Evolutionary conservation across 2,329 filamentous ascomycete genomes (phyloP).

Genomic region (Colletotrichum somersetense): DNA sequence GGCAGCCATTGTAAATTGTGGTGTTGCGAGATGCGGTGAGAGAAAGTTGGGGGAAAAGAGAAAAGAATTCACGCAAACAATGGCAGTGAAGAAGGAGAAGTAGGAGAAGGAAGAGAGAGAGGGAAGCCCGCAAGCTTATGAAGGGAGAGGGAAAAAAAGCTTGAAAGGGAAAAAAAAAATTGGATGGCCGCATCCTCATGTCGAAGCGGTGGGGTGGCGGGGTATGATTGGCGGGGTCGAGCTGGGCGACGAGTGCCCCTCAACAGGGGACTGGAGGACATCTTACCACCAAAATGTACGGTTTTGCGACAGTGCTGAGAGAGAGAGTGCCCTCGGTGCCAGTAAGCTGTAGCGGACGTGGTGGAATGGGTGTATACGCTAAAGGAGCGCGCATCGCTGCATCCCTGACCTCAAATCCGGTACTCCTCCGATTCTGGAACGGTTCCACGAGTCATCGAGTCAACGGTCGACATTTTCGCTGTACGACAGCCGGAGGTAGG

Average conservation of each 20-base stretch:
- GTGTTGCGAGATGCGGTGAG: conserved; percentile 23
- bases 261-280: background rate
- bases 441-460: conserved; percentile 34
- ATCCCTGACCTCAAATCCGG: conserved; percentile 27
- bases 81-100: conserved; percentile 33
- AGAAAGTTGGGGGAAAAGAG: conserved; percentile 17
- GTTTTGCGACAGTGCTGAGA: conserved; percentile 5
- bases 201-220: conserved; percentile 41
- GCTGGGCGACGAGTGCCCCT: conserved; percentile 24
- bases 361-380: conserved; percentile 13
- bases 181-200: conserved; percentile 34
- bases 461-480: conserved; percentile 19
- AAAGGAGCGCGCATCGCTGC: background rate
- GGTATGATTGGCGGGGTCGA: conserved; percentile 42
- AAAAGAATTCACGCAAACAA: conserved; percentile 36
- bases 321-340: background rate
- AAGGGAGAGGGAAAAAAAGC: conserved; percentile 33
- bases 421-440: conserved; percentile 39
- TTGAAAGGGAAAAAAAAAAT: conserved; percentile 38
- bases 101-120: conserved; percentile 17
- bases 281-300: conserved; percentile 2
- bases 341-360: background rate
- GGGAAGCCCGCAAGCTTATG: conserved; percentile 26
- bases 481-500: conserved; percentile 4
- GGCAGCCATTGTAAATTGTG: conserved; percentile 54